Evolutionary conservation across 2,329 filamentous ascomycete species (phyloP), one percentile per base, ranked within the genome.

Genomic region (Phialophora expanda): DNA sequence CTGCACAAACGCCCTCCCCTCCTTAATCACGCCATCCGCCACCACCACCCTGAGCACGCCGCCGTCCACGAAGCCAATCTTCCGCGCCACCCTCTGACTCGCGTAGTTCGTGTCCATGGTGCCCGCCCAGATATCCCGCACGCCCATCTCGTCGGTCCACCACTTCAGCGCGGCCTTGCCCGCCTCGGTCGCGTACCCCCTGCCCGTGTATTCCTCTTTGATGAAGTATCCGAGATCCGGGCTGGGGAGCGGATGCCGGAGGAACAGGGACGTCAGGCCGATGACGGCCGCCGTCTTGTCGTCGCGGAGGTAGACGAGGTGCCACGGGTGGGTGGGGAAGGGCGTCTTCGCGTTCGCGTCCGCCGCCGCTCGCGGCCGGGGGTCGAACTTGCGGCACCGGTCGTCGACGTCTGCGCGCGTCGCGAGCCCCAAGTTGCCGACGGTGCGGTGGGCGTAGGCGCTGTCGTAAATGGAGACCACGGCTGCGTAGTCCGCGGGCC

Each of bases 131-230:
- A 65, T 65, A 9, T 60, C 30, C 3, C 7, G 14, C 7, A 65
- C 50, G 12, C 50, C n/a, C 62, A 65, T 54, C 24, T 44, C 56
- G 2, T 60, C 50, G 22, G 56, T 55, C 62, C 62, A 65, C 56
- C 56, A 65, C 8, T 22, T 41, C 32, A 65, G 32, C 56, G 62
- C 48, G 20, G 56, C 56, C 26, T 28, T 30, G 17, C 34, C 59
- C 3, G 64, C 64, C 61, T 66, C 64, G 12, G 64, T 66, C 26
- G 64, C 64, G 60, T 63, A 66, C 17, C 64, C 64, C 22, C 44
- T 12, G 22, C 46, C 46, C 24, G 38, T 54, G 53, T 63, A 32
- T 20, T n/a, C 51, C 26, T 61, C 58, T 3, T 24, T n/a, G 14
- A 62, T 26, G 24, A 38, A 28, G 22, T 57, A 66, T 6, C 51